These are phyloP conservation scores for Golubevia sp. DNA, from an alignment of 1,284 basidiomycete species.

Conservation along the genomic window DNA sequence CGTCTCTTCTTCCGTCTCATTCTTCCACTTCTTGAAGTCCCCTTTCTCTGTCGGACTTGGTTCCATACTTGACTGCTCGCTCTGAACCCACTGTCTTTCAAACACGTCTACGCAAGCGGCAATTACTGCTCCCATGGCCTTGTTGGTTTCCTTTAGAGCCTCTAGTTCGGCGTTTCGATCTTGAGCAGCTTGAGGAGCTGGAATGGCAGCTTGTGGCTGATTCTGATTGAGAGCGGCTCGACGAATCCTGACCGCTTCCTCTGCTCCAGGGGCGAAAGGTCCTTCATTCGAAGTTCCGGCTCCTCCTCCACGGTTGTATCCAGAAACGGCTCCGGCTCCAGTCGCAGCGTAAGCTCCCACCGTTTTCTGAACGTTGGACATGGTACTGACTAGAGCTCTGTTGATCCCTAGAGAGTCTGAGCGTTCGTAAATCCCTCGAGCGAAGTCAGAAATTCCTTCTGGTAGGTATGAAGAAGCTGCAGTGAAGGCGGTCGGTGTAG, in stretches of 20 bases:
- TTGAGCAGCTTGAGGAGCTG: too few relatives aligned
- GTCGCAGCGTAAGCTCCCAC: slow-evolving; percentile 14
- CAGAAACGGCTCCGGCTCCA: neutral
- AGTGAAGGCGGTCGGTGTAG: neutral
- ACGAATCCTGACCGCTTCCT: neutral
- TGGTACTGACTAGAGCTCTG: slow-evolving; percentile 25
- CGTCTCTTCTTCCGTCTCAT: slow-evolving; percentile 1
- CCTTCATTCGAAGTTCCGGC: neutral
- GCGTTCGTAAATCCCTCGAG: slow-evolving; percentile 40
- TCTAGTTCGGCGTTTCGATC: slow-evolving; percentile 3
- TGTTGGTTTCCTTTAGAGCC: slow-evolving; percentile 23
- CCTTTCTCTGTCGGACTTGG: slow-evolving; percentile 6
- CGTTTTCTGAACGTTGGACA: slow-evolving; percentile 32
- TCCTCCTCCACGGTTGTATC: neutral
- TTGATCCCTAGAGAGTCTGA: slow-evolving; percentile 18
- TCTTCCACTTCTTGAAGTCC: neutral
- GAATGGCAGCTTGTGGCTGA: too few relatives aligned
- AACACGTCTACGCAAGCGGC: slow-evolving; percentile 23
- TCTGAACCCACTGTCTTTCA: slow-evolving; percentile 22
- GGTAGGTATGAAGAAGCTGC: slow-evolving; percentile 25
- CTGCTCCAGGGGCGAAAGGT: neutral
- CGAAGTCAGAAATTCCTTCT: slow-evolving; percentile 37
- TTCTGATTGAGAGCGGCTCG: neutral
- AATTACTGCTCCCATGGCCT: slow-evolving; percentile 27
- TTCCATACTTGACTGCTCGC: neutral